phyloP scores from a whole-genome alignment of 257 asterid species.

The Rauvolfia tetraphylla region DNA sequence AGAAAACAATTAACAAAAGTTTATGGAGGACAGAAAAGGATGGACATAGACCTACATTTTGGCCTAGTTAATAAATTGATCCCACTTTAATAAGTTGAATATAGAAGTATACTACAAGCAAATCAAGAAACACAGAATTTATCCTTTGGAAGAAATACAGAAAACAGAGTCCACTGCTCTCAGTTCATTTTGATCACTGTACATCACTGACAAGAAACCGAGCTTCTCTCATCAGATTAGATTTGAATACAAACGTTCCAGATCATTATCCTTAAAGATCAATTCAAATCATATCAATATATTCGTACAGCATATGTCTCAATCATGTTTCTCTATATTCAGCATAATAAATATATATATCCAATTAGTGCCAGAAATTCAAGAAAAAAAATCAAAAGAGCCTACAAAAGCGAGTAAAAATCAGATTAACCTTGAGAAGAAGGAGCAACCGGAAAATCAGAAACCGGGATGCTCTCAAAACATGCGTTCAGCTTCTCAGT shows the following conservation, averaged over 20 bases:
- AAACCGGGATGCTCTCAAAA: constrained; percentile 92
- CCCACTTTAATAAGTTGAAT: too few species aligned
- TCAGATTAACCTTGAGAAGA: constrained; percentile 52
- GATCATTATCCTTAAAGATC: neutral
- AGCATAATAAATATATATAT: too few species aligned
- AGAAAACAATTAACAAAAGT: too few species aligned
- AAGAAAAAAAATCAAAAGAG: neutral
- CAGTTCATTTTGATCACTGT: neutral
- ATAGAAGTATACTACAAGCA: too few species aligned
- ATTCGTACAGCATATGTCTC: neutral
- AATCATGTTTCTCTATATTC: neutral
- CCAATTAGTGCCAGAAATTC: neutral
- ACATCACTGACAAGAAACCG: neutral
- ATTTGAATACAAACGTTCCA: neutral
- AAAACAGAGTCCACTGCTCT: neutral
- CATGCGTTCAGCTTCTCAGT: constrained; percentile 98
- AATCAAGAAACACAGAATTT: too few species aligned
- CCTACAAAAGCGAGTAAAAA: neutral
- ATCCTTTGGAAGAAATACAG: neutral
- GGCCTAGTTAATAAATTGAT: too few species aligned
- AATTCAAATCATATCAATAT: neutral
- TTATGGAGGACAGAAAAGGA: too few species aligned
- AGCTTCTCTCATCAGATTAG: neutral
- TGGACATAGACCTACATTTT: too few species aligned
- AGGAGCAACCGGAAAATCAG: constrained; percentile 88